These are phyloP conservation scores for Coniosporium apollinis DNA, from an alignment of 495 filamentous ascomycete genomes.

Conservation along the genomic window DNA sequence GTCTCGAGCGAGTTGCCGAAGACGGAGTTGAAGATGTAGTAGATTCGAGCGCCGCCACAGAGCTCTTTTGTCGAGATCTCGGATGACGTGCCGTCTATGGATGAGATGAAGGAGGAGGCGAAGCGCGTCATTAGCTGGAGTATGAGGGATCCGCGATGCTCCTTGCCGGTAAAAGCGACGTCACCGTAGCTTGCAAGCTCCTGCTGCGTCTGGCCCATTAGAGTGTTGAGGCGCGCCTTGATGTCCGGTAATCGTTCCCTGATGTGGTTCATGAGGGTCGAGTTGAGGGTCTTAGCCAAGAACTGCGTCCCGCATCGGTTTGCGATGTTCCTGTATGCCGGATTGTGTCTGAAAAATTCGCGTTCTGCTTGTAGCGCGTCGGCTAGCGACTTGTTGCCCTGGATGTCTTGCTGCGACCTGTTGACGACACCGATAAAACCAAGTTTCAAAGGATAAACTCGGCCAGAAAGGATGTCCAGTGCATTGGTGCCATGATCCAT, in stretches of 20 bases:
- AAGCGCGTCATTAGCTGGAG: constrained; percentile 97
- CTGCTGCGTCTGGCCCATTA: constrained; percentile 99
- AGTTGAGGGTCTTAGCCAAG: constrained; percentile 86
- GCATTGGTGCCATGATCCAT: constrained; percentile 99
- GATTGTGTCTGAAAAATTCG: constrained; percentile 94
- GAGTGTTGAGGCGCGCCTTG: constrained; percentile 88
- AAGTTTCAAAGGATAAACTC: constrained; percentile 92
- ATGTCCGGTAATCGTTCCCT: constrained; percentile 92
- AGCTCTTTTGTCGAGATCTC: constrained; percentile 99
- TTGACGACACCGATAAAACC: constrained; percentile 98
- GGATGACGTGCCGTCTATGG: constrained; percentile 93
- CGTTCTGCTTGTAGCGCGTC: constrained; percentile 80
- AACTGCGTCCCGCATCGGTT: constrained; percentile 88
- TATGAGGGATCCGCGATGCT: constrained; percentile 87
- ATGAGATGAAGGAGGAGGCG: constrained; percentile 93
- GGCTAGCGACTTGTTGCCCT: constrained; percentile 76
- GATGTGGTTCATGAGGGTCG: constrained; percentile 90
- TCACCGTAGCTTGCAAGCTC: constrained; percentile 96
- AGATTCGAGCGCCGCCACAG: constrained; percentile 90
- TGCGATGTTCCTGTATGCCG: constrained; percentile 92
- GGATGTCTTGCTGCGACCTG: constrained; percentile 95
- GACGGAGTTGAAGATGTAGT: constrained; percentile 99
- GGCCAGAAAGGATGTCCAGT: constrained; percentile 85
- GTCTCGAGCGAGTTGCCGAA: constrained; percentile 94
- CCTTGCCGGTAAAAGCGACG: constrained; percentile 94